phyloP scores from a whole-genome alignment of 768 basidiomycete species.

The Suillus variegatus region DNA sequence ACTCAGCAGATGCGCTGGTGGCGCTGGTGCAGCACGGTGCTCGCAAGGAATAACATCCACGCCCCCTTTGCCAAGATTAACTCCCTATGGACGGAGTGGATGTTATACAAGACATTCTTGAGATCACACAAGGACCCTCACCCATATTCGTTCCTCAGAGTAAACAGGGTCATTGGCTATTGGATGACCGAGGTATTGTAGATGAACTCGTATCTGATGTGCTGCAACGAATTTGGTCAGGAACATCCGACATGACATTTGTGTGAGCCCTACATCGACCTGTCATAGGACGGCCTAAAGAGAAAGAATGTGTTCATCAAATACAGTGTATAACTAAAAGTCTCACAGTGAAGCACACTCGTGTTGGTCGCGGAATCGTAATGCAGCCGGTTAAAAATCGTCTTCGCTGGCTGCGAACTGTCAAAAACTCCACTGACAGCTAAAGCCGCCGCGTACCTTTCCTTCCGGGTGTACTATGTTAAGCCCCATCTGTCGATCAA shows the following conservation, averaged over 20 bases:
- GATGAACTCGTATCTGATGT: constrained; percentile 95
- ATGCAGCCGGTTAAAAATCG: constrained; percentile 78
- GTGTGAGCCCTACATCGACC: constrained; percentile 73
- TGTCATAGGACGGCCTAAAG: constrained; percentile 79
- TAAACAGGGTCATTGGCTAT: constrained; percentile 97
- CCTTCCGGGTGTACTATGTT: constrained; percentile 96
- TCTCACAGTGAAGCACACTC: constrained; percentile 82
- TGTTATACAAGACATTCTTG: background rate
- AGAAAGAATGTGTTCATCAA: constrained; percentile 7
- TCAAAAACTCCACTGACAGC: background rate
- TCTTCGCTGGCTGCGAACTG: constrained; percentile 71
- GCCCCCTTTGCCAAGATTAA: constrained; percentile 73
- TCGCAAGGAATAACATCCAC: constrained; percentile 74
- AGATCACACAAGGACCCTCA: constrained; percentile 26
- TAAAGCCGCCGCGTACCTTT: constrained; percentile 41
- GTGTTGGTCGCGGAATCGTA: constrained; percentile 82
- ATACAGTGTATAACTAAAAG: background rate
- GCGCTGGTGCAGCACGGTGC: constrained; percentile 62
- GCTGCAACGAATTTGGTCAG: constrained; percentile 47
- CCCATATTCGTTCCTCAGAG: constrained; percentile 78
- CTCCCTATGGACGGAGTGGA: constrained; percentile 49
- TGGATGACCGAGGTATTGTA: constrained; percentile 91
- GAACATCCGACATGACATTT: background rate
- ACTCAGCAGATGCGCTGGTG: constrained; percentile 39
- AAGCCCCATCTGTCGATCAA: constrained; percentile 95